Percentiles rank a stretch among this genome's conserved stretches.
Conservation (phyloP, 139 green algal species). For the Limnomonas spitsbergensis region DNA sequence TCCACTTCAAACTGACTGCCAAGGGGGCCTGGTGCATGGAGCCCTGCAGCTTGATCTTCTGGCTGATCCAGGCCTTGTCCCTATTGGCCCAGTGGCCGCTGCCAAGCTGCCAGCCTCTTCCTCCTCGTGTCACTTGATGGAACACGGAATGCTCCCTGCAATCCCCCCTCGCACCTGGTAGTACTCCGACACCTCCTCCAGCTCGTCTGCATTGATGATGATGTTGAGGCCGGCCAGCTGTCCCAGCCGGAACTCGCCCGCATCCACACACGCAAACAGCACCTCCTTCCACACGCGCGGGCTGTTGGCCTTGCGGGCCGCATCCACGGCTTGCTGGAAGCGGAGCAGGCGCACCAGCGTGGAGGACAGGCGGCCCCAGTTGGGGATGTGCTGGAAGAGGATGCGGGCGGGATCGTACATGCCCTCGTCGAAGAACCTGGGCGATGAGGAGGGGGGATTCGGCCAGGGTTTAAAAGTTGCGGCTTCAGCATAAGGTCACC, state of each 20-base stretch:
- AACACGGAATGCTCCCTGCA: no score
- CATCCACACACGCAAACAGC: constrained; percentile 93
- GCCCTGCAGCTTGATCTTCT: no score
- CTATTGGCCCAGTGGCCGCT: no score
- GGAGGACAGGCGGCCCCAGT: constrained; percentile 88
- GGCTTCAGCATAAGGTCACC: no score
- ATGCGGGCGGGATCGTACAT: constrained; percentile 92
- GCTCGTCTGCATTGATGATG: constrained; percentile 97
- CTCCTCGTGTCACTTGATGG: no score
- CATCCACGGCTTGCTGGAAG: constrained; percentile 81
- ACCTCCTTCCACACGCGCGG: constrained; percentile 89
- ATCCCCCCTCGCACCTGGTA: constrained; percentile 86
- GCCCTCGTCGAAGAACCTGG: constrained; percentile 34
- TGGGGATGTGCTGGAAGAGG: constrained; percentile 90
- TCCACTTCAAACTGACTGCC: no score
- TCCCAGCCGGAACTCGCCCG: constrained; percentile 78
- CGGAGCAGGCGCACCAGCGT: constrained; percentile 87
- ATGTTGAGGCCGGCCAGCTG: constrained; percentile 98
- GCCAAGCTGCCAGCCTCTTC: no score
- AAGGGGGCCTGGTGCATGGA: no score
- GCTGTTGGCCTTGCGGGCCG: constrained; percentile 86
- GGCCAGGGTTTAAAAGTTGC: not conserved
- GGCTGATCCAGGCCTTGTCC: no score
- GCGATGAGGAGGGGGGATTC: not conserved
- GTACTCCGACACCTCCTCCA: constrained; percentile 92